Evolutionary conservation across 768 basidiomycete genomes (phyloP).

Genomic region (Kwoniella bestiolae): DNA sequence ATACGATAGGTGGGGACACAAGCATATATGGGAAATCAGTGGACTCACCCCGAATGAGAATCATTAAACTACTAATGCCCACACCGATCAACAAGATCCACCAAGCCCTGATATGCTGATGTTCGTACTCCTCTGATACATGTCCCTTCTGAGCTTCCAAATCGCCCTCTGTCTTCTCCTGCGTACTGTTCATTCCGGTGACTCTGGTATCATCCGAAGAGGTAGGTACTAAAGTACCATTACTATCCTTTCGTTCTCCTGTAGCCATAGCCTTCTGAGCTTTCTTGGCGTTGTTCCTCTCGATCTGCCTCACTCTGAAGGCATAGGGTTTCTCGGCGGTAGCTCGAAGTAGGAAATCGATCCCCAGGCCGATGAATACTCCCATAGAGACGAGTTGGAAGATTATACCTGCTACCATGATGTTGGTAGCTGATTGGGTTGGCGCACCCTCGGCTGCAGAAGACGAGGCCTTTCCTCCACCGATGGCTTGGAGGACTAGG

Average conservation of each 20-base stretch:
- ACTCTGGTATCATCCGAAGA: slow-evolving; percentile 8
- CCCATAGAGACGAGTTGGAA: slow-evolving; percentile 55
- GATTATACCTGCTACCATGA: slow-evolving; percentile 57
- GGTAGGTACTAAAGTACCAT: slow-evolving; percentile 9
- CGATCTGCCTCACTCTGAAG: slow-evolving; percentile 29
- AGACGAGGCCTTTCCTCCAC: slow-evolving; percentile 43
- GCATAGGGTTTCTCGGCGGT: slow-evolving; percentile 28
- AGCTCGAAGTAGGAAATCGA: slow-evolving; percentile 51
- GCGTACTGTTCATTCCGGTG: background rate
- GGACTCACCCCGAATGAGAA: slow-evolving; percentile 38
- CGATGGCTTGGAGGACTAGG: slow-evolving; percentile 54
- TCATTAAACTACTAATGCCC: slow-evolving; percentile 32
- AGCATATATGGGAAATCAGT: background rate
- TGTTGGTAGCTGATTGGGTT: slow-evolving; percentile 49
- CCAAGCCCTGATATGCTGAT: slow-evolving; percentile 26
- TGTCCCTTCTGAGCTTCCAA: slow-evolving; percentile 8
- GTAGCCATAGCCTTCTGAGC: background rate
- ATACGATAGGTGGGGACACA: background rate
- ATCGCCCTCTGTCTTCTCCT: slow-evolving; percentile 2
- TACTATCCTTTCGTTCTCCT: background rate
- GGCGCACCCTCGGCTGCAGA: slow-evolving; percentile 38
- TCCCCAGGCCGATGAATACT: slow-evolving; percentile 44
- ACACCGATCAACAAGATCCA: slow-evolving; percentile 39
- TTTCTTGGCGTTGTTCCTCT: background rate
- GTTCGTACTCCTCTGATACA: slow-evolving; percentile 4